Base-by-base conservation (phyloP, 257 asterid genomes). In the Verbena officinalis region DNA sequence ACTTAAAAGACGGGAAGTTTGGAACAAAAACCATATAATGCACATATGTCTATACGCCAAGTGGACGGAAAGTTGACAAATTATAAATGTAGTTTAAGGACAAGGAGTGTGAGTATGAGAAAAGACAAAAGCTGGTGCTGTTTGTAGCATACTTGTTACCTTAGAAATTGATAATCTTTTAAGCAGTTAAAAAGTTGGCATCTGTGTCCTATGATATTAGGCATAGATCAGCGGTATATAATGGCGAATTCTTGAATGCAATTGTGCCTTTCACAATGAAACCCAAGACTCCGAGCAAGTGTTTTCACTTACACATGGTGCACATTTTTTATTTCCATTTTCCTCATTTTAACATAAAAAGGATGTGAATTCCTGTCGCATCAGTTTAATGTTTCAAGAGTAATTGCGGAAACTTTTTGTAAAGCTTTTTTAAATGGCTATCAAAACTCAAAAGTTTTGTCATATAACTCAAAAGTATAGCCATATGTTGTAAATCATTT, bases 1-100 rank as follows among this genome's bases (percentile, higher is more conserved):
- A 9, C 61, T 24, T 45, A 58, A 27, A 50, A 75, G 53, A 57
- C 63, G 40, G 34, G 51, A 33, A 23, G n/a, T 16, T 51, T 20
- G 53, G 45, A 27, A 31, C 13, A 21, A 44, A 45, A 53, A 24
- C 6, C 23, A 12, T 55, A 4, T 24, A 42, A 16, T 0, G 33
- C 15, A 52, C 2, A 11, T 5, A 13, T 19, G n/a, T 11, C 7
- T 43, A 38, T 49, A 21, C 0, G 38, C 30, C n/a, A n/a, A n/a
- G n/a, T n/a, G 14, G 55, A 53, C 16, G 55, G 10, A 50, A 58
- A 43, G 17, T 64, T 54, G 0, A 23, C 54, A 42, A 56, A 34
- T 58, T 17, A 53, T 2, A 27, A 27, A 2, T 27, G 2, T 27
- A 27, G 33, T 27, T 27, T 27, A 27, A 27, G 33, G n/a, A n/a